Base-by-base conservation (phyloP, 116 monocot genomes). In the Thalassia testudinum region DNA sequence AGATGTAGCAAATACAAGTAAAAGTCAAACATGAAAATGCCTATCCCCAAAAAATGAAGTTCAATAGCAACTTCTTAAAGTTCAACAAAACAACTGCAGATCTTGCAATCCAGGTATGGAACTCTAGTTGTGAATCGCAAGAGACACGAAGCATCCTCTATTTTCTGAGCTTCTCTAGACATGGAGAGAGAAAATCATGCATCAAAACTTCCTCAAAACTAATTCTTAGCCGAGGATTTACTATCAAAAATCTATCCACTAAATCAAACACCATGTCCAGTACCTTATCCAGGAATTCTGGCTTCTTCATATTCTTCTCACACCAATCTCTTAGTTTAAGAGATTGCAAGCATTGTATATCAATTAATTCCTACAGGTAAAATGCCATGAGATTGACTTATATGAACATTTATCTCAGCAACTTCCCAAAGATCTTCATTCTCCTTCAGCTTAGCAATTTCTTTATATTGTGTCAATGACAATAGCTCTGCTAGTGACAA, bases 391-490 rank as follows among this genome's bases (percentile, higher is more conserved):
- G 30, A 5, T 5, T 5, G 30, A 3, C 3, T 34, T 34, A 5
- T 34, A 10, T 34, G 30, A 5, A 34, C 30, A 34, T 34, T 88
- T 21, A 95, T 56, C 66, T 88, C 88, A 13, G 95, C 95, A 17
- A 88, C 88, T 74, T 95, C 95, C 95, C 95, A 95, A 1, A 95
- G 70, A 57, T 74, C 84, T 74, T 95, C 95, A 21, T 81, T 88
- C 26, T 85, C 95, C 53, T 79, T 78, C 57, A 95, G 53, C 65
- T 82, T 88, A 26, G 88, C 85, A 30, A 95, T 95, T 61, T 95
- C 95, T 53, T 85, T 47, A 81, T 72, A 57, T 88, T 60, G 88
- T 95, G 50, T 37, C 54, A 13, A 37, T 18, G 37, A 27, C 15
- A 34, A 34, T 34, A 34, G 30, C 30, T 34, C n/a, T 5, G 10